phyloP scores from a whole-genome alignment of 1,284 basidiomycete genomes.

The Rhizoctonia solani region DNA sequence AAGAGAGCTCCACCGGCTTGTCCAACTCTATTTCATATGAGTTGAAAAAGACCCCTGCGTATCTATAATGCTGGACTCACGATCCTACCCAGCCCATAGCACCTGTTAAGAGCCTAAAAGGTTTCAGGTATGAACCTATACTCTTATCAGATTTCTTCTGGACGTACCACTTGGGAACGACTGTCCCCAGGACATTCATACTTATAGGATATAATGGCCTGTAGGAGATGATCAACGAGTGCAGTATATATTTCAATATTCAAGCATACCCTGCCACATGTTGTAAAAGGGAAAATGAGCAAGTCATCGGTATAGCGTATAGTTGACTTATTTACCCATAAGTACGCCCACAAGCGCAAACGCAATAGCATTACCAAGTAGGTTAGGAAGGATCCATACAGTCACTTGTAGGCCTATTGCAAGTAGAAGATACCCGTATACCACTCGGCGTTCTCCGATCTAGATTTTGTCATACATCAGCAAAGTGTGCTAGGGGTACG shows the following conservation, averaged over 20 bases:
- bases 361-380: conserved; percentile 49
- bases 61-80: not conserved
- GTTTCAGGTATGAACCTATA: not conserved
- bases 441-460: conserved; percentile 59
- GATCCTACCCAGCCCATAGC: conserved; percentile 21
- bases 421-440: conserved; percentile 57
- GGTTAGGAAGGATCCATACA: conserved; percentile 47
- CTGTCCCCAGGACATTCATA: conserved; percentile 7
- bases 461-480: too few species aligned
- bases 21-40: not conserved
- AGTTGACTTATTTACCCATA: not conserved
- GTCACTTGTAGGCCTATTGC: conserved; percentile 53
- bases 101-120: conserved; percentile 11
- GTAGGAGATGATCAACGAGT: not conserved
- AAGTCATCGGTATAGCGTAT: not conserved
- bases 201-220: conserved; percentile 16
- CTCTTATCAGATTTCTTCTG: not conserved
- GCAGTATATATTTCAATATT: not conserved
- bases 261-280: conserved; percentile 1
- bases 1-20: conserved; percentile 19
- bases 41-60: not conserved
- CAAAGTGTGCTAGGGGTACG: too few species aligned
- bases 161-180: conserved; percentile 19
- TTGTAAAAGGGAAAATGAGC: not conserved
- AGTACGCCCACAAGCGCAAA: conserved; percentile 48